phyloP scores from a whole-genome alignment of 2,329 filamentous ascomycete genomes.

The Tolypocladium ophioglossoides region DNA sequence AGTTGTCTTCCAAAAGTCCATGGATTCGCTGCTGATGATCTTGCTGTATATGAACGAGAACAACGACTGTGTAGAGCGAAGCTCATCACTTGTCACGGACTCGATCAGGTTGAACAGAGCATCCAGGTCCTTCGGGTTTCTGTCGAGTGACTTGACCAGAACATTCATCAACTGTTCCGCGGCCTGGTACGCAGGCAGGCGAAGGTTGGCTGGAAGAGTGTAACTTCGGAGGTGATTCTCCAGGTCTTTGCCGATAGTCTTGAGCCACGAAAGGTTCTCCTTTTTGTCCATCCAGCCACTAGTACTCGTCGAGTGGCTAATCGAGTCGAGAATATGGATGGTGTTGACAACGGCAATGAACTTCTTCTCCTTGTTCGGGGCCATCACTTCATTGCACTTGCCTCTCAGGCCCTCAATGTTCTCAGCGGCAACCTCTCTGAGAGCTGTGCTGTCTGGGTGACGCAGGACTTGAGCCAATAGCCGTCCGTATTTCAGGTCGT shows the following conservation, averaged over 20 bases:
- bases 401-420: slow-evolving; percentile 64
- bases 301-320: slow-evolving; percentile 56
- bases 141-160: slow-evolving; percentile 68
- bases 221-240: slow-evolving; percentile 64
- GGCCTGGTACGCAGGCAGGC: slow-evolving; percentile 79
- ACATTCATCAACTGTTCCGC: slow-evolving; percentile 80
- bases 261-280: slow-evolving; percentile 49
- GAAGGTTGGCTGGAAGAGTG: slow-evolving; percentile 58
- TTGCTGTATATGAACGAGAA: slow-evolving; percentile 75
- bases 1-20: slow-evolving; percentile 76
- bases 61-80: slow-evolving; percentile 66
- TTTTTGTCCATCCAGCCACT: slow-evolving; percentile 63
- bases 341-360: slow-evolving; percentile 70
- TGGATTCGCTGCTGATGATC: slow-evolving; percentile 73
- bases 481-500: slow-evolving; percentile 78
- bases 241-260: slow-evolving; percentile 63
- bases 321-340: slow-evolving; percentile 72
- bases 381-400: slow-evolving; percentile 51
- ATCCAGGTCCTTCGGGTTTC: slow-evolving; percentile 67
- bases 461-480: slow-evolving; percentile 82
- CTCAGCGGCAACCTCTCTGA: slow-evolving; percentile 64
- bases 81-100: slow-evolving; percentile 69
- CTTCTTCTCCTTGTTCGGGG: slow-evolving; percentile 58
- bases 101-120: slow-evolving; percentile 78
- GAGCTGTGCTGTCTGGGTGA: slow-evolving; percentile 60